phyloP scores from a whole-genome alignment of 176 grass and related monocot genomes.

The Chrysopogon serrulatus region DNA sequence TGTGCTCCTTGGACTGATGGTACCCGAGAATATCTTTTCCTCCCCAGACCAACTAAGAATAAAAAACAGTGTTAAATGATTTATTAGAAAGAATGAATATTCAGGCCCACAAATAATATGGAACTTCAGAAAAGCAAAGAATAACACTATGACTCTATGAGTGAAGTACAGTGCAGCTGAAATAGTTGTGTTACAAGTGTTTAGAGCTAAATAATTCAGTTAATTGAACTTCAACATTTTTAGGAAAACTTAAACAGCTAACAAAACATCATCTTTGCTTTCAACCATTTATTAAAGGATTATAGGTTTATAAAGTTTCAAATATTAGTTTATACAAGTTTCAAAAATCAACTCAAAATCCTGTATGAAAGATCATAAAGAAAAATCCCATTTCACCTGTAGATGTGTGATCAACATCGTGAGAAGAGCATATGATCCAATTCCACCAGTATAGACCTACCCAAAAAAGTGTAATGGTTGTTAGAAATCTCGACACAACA shows the following conservation, averaged over 20 bases:
- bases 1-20: conserved; percentile 61
- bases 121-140: not conserved
- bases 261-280: not conserved
- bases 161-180: not conserved
- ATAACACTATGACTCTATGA: not conserved
- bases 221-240: not conserved
- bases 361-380: not conserved
- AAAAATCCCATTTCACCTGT: conserved; percentile 45
- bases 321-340: too few relatives aligned
- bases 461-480: not conserved
- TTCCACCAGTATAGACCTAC: conserved; percentile 94
- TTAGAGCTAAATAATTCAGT: not conserved
- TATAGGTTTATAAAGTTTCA: not conserved
- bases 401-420: conserved; percentile 91
- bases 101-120: not conserved
- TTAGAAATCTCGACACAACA: not conserved
- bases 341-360: not conserved
- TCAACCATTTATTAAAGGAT: not conserved
- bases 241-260: not conserved
- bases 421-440: conserved; percentile 99
- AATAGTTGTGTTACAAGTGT: not conserved
- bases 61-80: not conserved
- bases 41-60: conserved; percentile 79
- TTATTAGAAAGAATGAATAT: not conserved
- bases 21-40: conserved; percentile 41